Percentiles rank a stretch among this genome's conserved stretches.
phyloP scores from a whole-genome alignment of 768 basidiomycete genomes.

The Pluteus cervinus region DNA sequence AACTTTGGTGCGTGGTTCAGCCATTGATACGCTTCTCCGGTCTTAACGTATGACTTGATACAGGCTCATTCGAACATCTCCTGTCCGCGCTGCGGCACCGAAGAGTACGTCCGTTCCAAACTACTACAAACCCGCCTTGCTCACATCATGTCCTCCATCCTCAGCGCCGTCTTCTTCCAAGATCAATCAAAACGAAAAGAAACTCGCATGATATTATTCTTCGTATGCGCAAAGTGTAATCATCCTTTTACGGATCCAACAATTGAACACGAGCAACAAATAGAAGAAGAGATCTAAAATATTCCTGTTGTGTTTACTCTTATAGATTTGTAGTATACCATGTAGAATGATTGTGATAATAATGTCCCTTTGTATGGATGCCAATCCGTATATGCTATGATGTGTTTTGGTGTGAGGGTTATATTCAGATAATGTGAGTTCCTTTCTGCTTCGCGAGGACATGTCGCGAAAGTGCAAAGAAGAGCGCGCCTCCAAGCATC shows the following conservation, averaged over 20 bases:
- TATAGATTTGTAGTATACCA: too few relatives aligned
- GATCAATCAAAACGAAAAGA: conserved; percentile 97
- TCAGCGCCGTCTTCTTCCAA: conserved; percentile 91
- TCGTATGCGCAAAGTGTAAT: conserved; percentile 81
- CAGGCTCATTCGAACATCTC: conserved; percentile 80
- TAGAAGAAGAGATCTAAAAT: conserved; percentile 24
- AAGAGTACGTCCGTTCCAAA: conserved; percentile 55
- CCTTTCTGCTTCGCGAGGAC: conserved; percentile 4
- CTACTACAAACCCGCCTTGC: background rate
- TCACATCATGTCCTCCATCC: conserved; percentile 6
- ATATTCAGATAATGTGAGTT: background rate
- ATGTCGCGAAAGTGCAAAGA: background rate
- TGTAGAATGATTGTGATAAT: too few relatives aligned
- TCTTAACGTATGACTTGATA: conserved; percentile 1
- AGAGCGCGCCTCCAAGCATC: too few relatives aligned
- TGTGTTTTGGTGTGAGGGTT: too few relatives aligned
- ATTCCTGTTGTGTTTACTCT: conserved; percentile 1
- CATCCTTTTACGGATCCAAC: conserved; percentile 70
- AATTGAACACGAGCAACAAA: conserved; percentile 43
- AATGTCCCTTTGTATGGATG: too few relatives aligned
- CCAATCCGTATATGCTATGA: too few relatives aligned
- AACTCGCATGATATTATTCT: conserved; percentile 92
- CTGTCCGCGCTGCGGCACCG: conserved; percentile 77
- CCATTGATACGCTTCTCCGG: background rate
- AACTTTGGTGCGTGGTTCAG: conserved; percentile 56